Base-by-base conservation (phyloP, 2,329 filamentous ascomycete species). In the Dothidotthia symphoricarpi region DNA sequence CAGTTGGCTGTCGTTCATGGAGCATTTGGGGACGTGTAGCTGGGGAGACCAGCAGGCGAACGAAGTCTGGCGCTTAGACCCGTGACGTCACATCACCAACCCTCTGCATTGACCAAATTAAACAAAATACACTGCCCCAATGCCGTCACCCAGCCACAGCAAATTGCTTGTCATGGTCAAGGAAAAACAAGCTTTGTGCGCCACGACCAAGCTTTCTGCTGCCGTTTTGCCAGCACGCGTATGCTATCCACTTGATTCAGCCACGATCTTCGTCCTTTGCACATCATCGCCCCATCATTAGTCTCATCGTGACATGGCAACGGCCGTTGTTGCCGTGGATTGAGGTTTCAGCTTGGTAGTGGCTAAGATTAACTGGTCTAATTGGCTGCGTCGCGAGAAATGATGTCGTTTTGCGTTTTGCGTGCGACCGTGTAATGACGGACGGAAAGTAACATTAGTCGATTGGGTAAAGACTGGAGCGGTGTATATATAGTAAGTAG, bases 281-380 rank as follows among this genome's bases (percentile, higher is more conserved):
- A 30, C 47, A 45, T 42, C 33, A 39, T 27, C 14, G 27, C 34
- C 15, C 31, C 34, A 34, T 37, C 28, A 28, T 31, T 15, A 16
- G 24, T 28, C 34, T 16, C n/a, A 28, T 10, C 28, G 22, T 11
- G 27, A 4, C 11, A 13, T n/a, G 4, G 36, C n/a, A 25, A 28
- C 38, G 42, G 40, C 43, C 44, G 40, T 34, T 27, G 7, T 26
- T 39, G 28, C 42, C 39, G 39, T 28, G 28, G 24, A 38, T 49
- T 51, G 38, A 56, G 55, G 44, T 57, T 24, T 38, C 17, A 52
- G 39, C 59, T 41, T 51, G 59, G 58, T 63, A 63, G 57, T 58
- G 57, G 57, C 59, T 51, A 36, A 34, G 35, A 41, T 41, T 40
- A 28, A 24, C 16, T 15, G 14, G 25, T 22, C 22, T 42, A 36